phyloP scores from a whole-genome alignment of 2,329 filamentous ascomycete genomes.

The Fusarium sp. region DNA sequence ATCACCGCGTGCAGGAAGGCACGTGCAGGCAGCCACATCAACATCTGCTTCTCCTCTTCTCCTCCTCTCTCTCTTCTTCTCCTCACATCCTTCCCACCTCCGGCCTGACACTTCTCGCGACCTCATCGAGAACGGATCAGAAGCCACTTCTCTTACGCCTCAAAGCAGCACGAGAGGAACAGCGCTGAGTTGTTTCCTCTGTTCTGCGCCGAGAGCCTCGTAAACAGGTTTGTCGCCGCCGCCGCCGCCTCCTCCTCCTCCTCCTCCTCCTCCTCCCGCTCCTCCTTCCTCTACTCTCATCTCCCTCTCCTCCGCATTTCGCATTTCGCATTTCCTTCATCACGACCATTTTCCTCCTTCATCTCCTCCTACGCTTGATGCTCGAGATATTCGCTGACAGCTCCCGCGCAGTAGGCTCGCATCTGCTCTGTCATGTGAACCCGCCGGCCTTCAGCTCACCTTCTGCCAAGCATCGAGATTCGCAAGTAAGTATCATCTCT shows the following conservation, averaged over 20 bases:
- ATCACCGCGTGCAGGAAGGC: conserved; percentile 4
- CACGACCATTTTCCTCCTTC: neutral
- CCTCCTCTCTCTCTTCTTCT: conserved; percentile 9
- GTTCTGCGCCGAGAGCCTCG: conserved; percentile 1
- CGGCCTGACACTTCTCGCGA: neutral
- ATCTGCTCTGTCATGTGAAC: neutral
- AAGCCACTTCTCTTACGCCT: neutral
- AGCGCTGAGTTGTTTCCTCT: conserved; percentile 28
- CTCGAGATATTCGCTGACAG: neutral
- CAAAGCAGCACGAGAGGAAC: conserved; percentile 16
- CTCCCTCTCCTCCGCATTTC: neutral
- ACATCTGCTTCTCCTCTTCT: conserved; percentile 6
- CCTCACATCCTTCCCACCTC: conserved; percentile 3
- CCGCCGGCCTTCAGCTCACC: neutral
- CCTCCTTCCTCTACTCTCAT: neutral
- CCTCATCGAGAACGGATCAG: neutral
- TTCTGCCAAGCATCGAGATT: neutral
- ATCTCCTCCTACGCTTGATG: too few species aligned
- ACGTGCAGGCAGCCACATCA: conserved; percentile 12
- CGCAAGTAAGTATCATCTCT: neutral
- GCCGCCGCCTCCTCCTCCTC: neutral
- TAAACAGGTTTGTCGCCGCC: conserved; percentile 13
- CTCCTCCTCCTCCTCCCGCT: neutral
- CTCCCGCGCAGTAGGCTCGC: neutral
- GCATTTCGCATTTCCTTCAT: neutral